A percentile compares a stretch with the other conserved stretches of the same genome.
phyloP scores from a whole-genome alignment of 345 rosid species.

The Euphorbia pulcherrima region DNA sequence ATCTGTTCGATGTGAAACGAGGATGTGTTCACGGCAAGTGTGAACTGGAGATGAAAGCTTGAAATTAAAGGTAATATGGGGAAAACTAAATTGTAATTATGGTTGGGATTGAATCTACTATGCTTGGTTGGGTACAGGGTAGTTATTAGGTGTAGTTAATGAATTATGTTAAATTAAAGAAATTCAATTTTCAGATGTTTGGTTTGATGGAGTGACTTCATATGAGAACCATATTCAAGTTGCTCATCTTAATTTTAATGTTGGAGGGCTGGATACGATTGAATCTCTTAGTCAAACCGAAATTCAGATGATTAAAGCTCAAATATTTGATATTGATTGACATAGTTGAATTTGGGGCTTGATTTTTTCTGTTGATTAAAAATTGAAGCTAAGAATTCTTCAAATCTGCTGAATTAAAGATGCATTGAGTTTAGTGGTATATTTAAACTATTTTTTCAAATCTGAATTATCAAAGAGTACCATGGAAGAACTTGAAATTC shows the following conservation, averaged over 20 bases:
- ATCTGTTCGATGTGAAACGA: constrained; percentile 34
- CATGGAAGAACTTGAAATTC: no score
- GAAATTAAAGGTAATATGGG: constrained; percentile 13
- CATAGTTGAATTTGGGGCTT: no score
- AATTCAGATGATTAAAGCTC: no score
- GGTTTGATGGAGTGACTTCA: not conserved
- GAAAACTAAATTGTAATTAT: not conserved
- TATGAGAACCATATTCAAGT: not conserved
- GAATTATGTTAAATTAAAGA: not conserved
- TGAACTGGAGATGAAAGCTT: constrained; percentile 41
- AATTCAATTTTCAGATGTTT: not conserved
- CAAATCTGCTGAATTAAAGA: not conserved
- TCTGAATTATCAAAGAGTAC: no score
- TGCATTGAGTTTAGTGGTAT: no score
- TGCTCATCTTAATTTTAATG: not conserved
- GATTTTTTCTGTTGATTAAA: no score
- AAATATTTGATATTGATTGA: no score
- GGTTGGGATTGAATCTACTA: not conserved
- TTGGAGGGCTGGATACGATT: no score
- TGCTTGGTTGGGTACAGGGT: not conserved
- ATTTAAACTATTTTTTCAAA: no score
- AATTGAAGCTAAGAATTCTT: not conserved
- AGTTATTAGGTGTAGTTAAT: constrained; percentile 7
- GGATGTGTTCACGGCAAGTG: constrained; percentile 57
- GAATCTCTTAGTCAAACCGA: not conserved